Percentiles rank a stretch among this genome's conserved stretches.
Evolutionary conservation across 805 yeast species (phyloP).

Genomic region (Pichia membranifaciens): DNA sequence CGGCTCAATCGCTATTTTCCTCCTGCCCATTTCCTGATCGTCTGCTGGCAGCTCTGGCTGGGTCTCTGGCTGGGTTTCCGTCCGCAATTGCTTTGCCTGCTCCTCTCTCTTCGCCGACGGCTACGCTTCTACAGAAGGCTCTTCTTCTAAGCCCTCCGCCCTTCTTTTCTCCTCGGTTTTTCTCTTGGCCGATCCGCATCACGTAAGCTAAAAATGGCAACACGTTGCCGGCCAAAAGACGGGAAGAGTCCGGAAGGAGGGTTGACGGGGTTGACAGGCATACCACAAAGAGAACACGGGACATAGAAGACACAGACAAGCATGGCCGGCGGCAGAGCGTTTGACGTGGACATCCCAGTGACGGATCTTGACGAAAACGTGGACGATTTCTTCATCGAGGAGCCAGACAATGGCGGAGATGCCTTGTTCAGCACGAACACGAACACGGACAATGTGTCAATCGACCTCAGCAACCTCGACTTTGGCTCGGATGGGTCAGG

Average conservation of each 20-base stretch:
- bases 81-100: too few relatives aligned
- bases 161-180: too few relatives aligned
- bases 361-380: slow-evolving; percentile 46
- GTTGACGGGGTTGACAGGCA: too few relatives aligned
- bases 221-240: too few relatives aligned
- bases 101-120: not conserved
- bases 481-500: slow-evolving; percentile 5
- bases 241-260: too few relatives aligned
- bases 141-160: too few relatives aligned
- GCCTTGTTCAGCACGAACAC: not conserved
- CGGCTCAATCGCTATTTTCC: slow-evolving; percentile 91
- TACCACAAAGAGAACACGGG: too few relatives aligned
- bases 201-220: slow-evolving; percentile 1
- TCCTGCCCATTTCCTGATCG: slow-evolving; percentile 71
- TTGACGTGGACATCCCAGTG: slow-evolving; percentile 46
- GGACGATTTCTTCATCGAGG: slow-evolving; percentile 25
- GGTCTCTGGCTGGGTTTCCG: too few relatives aligned
- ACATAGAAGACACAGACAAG: too few relatives aligned
- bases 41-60: too few relatives aligned
- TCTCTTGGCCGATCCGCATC: too few relatives aligned
- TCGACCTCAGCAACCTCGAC: slow-evolving; percentile 13
- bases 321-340: slow-evolving; percentile 12
- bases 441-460: slow-evolving; percentile 1
- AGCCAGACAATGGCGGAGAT: slow-evolving; percentile 15
- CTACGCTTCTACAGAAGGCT: not conserved